These are phyloP conservation scores for Hypholoma fasciculare DNA, from an alignment of 768 basidiomycete genomes.

Conservation along the genomic window DNA sequence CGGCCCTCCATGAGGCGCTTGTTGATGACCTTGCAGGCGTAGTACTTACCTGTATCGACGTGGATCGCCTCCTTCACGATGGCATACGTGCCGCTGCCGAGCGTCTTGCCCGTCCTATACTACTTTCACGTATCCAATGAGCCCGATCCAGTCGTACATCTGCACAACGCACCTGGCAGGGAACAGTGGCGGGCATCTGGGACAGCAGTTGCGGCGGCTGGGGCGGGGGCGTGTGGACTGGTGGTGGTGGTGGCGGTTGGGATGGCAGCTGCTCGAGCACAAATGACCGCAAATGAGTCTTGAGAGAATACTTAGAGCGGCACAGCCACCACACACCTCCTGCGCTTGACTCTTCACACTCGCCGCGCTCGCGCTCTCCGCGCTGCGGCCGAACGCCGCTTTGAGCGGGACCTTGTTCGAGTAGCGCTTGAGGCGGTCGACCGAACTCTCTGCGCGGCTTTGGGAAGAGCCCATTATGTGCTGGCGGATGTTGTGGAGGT, in stretches of 20 bases:
- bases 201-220: conserved; percentile 1
- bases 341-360: background rate
- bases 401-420: conserved; percentile 21
- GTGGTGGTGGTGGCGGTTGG: conserved; percentile 11
- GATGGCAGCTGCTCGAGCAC: background rate
- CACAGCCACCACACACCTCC: conserved; percentile 2
- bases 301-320: background rate
- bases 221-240: conserved; percentile 9
- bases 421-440: conserved; percentile 22
- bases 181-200: conserved; percentile 40
- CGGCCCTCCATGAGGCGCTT: conserved; percentile 98
- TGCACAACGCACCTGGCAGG: conserved; percentile 39
- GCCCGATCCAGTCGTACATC: background rate
- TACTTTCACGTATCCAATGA: conserved; percentile 21
- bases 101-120: conserved; percentile 88
- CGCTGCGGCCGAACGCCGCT: conserved; percentile 10
- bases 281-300: background rate
- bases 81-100: conserved; percentile 92
- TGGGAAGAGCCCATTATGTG: conserved; percentile 32
- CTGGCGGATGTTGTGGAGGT: background rate
- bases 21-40: conserved; percentile 99
- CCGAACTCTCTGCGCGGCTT: conserved; percentile 18
- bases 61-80: conserved; percentile 96
- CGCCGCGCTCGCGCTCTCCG: background rate
- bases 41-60: conserved; percentile 88